These are phyloP conservation scores for Cercospora canescens DNA, from an alignment of 2,329 filamentous ascomycete species.

Conservation along the genomic window DNA sequence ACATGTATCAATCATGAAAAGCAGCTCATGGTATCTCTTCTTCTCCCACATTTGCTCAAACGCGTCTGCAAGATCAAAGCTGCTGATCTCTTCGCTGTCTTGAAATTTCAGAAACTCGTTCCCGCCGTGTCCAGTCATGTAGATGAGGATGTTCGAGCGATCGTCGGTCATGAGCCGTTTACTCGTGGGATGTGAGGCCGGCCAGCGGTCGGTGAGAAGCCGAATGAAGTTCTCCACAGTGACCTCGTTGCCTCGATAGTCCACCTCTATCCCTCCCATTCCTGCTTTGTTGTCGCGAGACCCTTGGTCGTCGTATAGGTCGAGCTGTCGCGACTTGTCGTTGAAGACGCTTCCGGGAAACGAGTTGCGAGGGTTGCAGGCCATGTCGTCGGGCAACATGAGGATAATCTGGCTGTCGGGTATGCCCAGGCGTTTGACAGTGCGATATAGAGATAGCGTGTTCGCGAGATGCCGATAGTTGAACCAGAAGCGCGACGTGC, in stretches of 20 bases:
- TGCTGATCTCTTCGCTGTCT: slow-evolving; percentile 95
- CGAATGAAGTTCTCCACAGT: slow-evolving; percentile 99
- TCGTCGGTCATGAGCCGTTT: slow-evolving; percentile 94
- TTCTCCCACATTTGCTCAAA: slow-evolving; percentile 99
- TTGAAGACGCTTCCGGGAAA: slow-evolving; percentile 98
- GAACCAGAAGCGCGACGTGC: slow-evolving; percentile 99
- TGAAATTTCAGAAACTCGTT: slow-evolving; percentile 99
- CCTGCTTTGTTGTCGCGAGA: slow-evolving; percentile 26
- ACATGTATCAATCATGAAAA: slow-evolving; percentile 99
- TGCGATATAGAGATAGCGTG: slow-evolving; percentile 94
- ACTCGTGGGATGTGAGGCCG: slow-evolving; percentile 90
- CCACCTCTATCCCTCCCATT: slow-evolving; percentile 74
- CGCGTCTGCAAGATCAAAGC: slow-evolving; percentile 92
- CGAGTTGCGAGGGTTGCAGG: slow-evolving; percentile 96
- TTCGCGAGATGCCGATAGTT: slow-evolving; percentile 99
- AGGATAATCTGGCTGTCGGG: slow-evolving; percentile 99
- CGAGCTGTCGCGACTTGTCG: slow-evolving; percentile 92
- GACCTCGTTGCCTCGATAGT: slow-evolving; percentile 97
- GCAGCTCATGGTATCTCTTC: slow-evolving; percentile 95
- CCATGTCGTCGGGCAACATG: slow-evolving; percentile 99
- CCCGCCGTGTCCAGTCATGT: slow-evolving; percentile 98
- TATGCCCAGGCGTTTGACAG: slow-evolving; percentile 95
- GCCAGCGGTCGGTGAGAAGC: slow-evolving; percentile 88
- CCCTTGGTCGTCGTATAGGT: slow-evolving; percentile 79
- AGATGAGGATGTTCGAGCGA: slow-evolving; percentile 93